These are phyloP conservation scores for Multifurca ochricompacta DNA, from an alignment of 768 basidiomycete genomes.

Conservation along the genomic window DNA sequence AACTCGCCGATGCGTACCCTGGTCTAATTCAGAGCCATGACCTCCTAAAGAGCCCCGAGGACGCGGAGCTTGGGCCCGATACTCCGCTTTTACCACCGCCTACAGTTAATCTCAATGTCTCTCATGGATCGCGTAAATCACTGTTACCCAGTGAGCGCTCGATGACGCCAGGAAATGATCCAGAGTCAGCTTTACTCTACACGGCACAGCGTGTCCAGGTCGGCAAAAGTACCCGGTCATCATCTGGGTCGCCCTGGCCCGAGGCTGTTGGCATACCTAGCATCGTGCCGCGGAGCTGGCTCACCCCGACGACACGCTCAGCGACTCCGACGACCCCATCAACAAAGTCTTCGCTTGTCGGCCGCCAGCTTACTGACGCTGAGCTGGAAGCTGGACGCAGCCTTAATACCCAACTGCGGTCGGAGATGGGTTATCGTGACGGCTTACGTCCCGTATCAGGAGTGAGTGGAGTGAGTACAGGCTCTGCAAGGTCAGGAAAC, in stretches of 20 bases:
- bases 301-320: constrained; percentile 11
- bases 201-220: constrained; percentile 43
- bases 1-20: neutral
- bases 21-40: neutral
- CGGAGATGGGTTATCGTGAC: constrained; percentile 17
- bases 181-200: constrained; percentile 38
- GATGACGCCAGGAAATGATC: constrained; percentile 21
- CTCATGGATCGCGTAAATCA: constrained; percentile 3
- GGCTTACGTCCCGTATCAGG: constrained; percentile 50
- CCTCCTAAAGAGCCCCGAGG: neutral
- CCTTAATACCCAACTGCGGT: constrained; percentile 23
- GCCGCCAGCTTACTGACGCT: constrained; percentile 10
- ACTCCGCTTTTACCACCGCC: constrained; percentile 17
- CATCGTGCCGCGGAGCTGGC: constrained; percentile 19
- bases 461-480: constrained; percentile 45
- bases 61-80: constrained; percentile 8
- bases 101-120: neutral
- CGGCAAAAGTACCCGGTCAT: constrained; percentile 6
- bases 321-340: constrained; percentile 5
- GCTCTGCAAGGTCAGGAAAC: constrained; percentile 34
- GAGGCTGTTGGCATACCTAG: constrained; percentile 12
- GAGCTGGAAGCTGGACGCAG: constrained; percentile 27
- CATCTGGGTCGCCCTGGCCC: constrained; percentile 24
- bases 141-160: constrained; percentile 29
- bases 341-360: constrained; percentile 5